Evolutionary conservation across 176 grass and related monocot genomes (phyloP).

Genomic region (Hyparrhenia diplandra): DNA sequence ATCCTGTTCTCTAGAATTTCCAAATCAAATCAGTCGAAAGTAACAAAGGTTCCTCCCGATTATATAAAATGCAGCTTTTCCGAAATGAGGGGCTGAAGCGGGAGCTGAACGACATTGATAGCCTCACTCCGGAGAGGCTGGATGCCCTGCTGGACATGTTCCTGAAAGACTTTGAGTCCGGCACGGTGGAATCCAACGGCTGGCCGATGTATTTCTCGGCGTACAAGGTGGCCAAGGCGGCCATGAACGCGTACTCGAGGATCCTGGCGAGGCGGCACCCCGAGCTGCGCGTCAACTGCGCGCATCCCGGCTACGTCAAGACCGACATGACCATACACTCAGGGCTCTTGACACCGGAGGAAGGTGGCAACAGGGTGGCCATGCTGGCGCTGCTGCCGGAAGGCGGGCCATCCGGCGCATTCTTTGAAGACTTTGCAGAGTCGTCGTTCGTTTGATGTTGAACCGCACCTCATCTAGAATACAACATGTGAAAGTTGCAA

Average conservation of each 20-base stretch:
- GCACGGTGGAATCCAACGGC: not conserved
- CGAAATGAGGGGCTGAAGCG: conserved; percentile 31
- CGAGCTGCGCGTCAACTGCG: conserved; percentile 44
- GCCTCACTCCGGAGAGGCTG: conserved; percentile 40
- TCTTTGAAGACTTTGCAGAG: not conserved
- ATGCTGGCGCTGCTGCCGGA: conserved; percentile 33
- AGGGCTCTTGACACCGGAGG: conserved; percentile 31
- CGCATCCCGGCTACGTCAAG: conserved; percentile 36
- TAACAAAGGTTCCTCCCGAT: not conserved
- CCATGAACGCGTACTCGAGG: conserved; percentile 45
- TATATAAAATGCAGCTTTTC: conserved; percentile 33
- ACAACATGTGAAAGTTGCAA: too few relatives aligned
- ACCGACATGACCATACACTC: conserved; percentile 37
- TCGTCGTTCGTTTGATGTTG: conserved; percentile 19
- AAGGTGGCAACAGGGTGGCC: conserved; percentile 39
- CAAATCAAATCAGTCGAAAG: not conserved
- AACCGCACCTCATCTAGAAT: not conserved
- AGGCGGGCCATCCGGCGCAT: conserved; percentile 19
- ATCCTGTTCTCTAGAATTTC: not conserved
- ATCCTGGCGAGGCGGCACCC: conserved; percentile 35
- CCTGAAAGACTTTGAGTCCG: conserved; percentile 40
- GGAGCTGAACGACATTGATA: conserved; percentile 27
- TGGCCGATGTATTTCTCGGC: conserved; percentile 31
- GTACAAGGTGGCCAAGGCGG: conserved; percentile 49
- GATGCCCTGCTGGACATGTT: conserved; percentile 18